These are phyloP conservation scores for Setomelanomma holmii DNA, from an alignment of 2,329 filamentous ascomycete species.

Conservation along the genomic window DNA sequence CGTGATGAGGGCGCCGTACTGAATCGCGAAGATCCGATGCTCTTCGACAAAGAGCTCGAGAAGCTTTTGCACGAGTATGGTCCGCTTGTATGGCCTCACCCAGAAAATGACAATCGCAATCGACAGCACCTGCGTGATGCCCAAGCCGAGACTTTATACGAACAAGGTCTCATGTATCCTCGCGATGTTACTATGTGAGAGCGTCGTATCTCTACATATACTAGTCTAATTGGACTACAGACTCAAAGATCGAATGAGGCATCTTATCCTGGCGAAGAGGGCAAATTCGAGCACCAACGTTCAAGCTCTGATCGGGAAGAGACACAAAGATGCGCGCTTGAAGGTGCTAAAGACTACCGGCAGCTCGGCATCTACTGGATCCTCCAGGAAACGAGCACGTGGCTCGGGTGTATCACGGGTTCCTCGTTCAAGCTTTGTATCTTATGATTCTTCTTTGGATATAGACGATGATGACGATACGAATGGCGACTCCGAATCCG, in stretches of 20 bases:
- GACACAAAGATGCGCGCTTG: not conserved
- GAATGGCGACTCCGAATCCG: not conserved
- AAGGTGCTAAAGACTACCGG: not conserved
- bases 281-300: not conserved
- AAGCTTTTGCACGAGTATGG: slow-evolving; percentile 12
- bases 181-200: slow-evolving; percentile 11
- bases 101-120: slow-evolving; percentile 3
- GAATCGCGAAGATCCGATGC: slow-evolving; percentile 9
- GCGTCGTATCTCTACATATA: not conserved
- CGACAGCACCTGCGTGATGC: slow-evolving; percentile 16
- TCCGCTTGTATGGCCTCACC: slow-evolving; percentile 20
- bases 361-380: too few relatives aligned
- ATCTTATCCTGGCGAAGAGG: not conserved
- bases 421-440: too few relatives aligned
- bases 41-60: slow-evolving; percentile 21
- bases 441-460: too few relatives aligned
- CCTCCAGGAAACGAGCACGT: too few relatives aligned
- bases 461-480: too few relatives aligned
- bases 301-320: not conserved
- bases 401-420: too few relatives aligned
- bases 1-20: slow-evolving; percentile 10
- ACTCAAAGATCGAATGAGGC: not conserved
- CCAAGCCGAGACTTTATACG: slow-evolving; percentile 9
- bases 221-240: not conserved
- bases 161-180: slow-evolving; percentile 18